Conservation (phyloP, 108 stramenopile genomes). For the Epipyxis sp. region DNA sequence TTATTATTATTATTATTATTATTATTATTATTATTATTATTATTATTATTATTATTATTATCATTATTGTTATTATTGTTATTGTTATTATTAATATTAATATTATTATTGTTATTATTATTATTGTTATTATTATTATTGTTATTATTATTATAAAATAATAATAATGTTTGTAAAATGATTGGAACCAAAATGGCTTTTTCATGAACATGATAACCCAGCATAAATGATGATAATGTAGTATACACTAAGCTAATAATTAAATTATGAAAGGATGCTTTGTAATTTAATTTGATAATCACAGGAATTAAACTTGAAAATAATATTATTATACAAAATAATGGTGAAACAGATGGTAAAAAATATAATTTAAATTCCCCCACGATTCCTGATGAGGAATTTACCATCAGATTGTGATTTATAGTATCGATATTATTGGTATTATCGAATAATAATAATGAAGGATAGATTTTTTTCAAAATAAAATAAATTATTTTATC, state of each 20-base stretch:
- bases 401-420: background rate
- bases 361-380: conserved; percentile 1
- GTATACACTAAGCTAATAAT: background rate
- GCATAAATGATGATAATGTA: conserved; percentile 43
- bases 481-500: background rate
- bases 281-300: conserved; percentile 61
- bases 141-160: no score
- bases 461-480: background rate
- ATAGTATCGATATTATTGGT: no score
- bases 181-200: conserved; percentile 84
- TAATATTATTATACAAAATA: conserved; percentile 47
- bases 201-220: conserved; percentile 87
- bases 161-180: conserved; percentile 57
- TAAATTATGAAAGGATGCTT: conserved; percentile 68
- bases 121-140: no score
- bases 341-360: conserved; percentile 38
- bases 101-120: no score
- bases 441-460: background rate
- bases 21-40: no score
- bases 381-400: conserved; percentile 17
- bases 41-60: no score
- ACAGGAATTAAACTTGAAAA: background rate
- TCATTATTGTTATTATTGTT: no score
- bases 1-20: no score
- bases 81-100: no score